These are phyloP conservation scores for Teunomyces pallodes DNA, from an alignment of 805 yeast species.

Conservation along the genomic window DNA sequence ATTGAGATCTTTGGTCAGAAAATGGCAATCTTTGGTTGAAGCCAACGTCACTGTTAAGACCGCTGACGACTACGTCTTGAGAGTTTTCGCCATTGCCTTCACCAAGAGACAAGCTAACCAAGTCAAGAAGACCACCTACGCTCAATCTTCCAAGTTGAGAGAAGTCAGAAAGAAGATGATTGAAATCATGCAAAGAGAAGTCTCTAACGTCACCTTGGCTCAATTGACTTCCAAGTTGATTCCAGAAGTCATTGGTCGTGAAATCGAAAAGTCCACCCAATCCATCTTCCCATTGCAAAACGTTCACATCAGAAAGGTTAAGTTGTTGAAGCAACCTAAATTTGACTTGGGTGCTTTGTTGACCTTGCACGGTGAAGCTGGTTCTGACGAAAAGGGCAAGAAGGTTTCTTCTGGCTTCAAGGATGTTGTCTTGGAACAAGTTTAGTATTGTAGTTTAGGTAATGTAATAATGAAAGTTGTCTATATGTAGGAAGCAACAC, in stretches of 20 bases:
- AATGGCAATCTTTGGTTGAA: constrained; percentile 98
- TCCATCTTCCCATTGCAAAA: constrained; percentile 96
- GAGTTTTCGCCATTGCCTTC: constrained; percentile 97
- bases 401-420: constrained; percentile 95
- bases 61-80: constrained; percentile 93
- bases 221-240: constrained; percentile 96
- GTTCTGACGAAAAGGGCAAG: constrained; percentile 91
- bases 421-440: constrained; percentile 97
- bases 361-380: constrained; percentile 95
- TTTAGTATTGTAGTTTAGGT: constrained; percentile 42
- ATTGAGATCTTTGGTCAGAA: constrained; percentile 95
- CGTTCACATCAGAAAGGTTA: constrained; percentile 98
- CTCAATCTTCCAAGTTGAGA: constrained; percentile 96
- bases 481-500: not conserved
- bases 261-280: constrained; percentile 94
- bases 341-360: constrained; percentile 95
- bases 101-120: constrained; percentile 97
- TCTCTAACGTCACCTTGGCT: constrained; percentile 89
- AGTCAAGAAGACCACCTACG: constrained; percentile 96
- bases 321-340: constrained; percentile 97
- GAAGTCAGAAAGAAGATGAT: constrained; percentile 95
- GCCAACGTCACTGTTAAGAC: constrained; percentile 98
- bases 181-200: constrained; percentile 96
- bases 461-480: constrained; percentile 1
- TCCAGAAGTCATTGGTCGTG: constrained; percentile 98